A percentile compares a stretch with the other conserved stretches of the same genome.
Evolutionary conservation across 1,139 yeast species (phyloP).

Genomic region (Geotrichum europaeum): DNA sequence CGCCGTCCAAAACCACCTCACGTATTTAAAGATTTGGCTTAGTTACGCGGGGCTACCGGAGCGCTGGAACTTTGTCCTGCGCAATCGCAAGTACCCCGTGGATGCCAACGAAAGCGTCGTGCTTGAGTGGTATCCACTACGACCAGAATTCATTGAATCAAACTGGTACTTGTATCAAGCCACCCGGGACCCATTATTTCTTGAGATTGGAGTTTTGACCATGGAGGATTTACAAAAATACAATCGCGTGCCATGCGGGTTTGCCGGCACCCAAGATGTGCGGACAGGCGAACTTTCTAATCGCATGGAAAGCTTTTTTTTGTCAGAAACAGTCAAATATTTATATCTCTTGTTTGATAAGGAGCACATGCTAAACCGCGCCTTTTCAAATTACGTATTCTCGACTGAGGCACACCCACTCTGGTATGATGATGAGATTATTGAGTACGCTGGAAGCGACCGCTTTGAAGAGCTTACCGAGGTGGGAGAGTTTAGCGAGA

Average conservation of each 20-base stretch:
- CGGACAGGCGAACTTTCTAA: conserved; percentile 59
- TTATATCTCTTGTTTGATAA: conserved; percentile 74
- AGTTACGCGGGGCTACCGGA: conserved; percentile 80
- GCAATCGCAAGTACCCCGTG: not conserved
- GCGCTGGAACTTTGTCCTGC: conserved; percentile 55
- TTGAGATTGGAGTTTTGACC: conserved; percentile 65
- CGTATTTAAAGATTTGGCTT: conserved; percentile 77
- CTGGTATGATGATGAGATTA: conserved; percentile 47
- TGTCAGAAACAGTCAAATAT: conserved; percentile 82
- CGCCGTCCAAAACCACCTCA: conserved; percentile 57
- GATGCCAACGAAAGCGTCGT: conserved; percentile 24
- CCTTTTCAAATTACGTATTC: conserved; percentile 57
- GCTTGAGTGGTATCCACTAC: conserved; percentile 84
- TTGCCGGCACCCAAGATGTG: conserved; percentile 70
- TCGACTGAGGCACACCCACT: conserved; percentile 94
- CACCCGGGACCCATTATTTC: conserved; percentile 77
- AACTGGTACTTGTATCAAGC: conserved; percentile 80
- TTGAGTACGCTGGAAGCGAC: conserved; percentile 21
- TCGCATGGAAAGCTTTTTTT: conserved; percentile 86
- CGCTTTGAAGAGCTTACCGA: not conserved
- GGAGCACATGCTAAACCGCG: conserved; percentile 47
- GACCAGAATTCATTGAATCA: conserved; percentile 90
- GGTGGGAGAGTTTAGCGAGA: not conserved
- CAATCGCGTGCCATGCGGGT: conserved; percentile 67
- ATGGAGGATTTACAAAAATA: conserved; percentile 48